Percentiles rank a stretch among this genome's conserved stretches.
These are phyloP conservation scores for Parsonsia alboflavescens DNA, from an alignment of 257 asterid genomes.

Conservation along the genomic window DNA sequence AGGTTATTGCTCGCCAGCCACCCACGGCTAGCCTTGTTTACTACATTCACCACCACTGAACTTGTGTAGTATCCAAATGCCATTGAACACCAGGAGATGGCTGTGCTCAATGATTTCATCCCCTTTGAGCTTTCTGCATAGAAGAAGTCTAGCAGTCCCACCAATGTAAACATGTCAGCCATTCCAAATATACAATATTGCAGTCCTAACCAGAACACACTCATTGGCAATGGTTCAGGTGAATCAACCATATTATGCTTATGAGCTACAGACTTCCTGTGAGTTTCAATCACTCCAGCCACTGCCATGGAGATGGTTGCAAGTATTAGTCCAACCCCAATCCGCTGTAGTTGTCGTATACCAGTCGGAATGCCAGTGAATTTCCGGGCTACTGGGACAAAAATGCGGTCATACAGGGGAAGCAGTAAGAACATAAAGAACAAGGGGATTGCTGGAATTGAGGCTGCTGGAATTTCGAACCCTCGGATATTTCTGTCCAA, in stretches of 20 bases:
- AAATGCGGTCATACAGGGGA: constrained; percentile 52
- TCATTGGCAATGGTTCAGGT: constrained; percentile 43
- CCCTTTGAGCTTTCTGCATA: constrained; percentile 61
- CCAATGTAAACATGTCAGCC: constrained; percentile 71
- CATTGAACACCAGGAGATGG: constrained; percentile 64
- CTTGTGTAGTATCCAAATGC: constrained; percentile 65
- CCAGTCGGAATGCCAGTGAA: constrained; percentile 71
- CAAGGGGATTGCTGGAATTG: constrained; percentile 62
- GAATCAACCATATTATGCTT: constrained; percentile 51
- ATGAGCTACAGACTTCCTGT: constrained; percentile 41
- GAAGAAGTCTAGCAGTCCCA: constrained; percentile 63
- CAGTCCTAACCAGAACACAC: constrained; percentile 64
- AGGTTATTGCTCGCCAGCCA: constrained; percentile 59
- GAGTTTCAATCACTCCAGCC: constrained; percentile 52
- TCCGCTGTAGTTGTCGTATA: constrained; percentile 62
- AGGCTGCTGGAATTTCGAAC: constrained; percentile 61
- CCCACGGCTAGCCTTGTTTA: constrained; percentile 60
- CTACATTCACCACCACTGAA: constrained; percentile 55
- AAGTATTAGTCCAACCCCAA: constrained; percentile 61
- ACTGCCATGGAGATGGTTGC: constrained; percentile 60
- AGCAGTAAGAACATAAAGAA: constrained; percentile 45
- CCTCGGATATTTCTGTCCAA: constrained; percentile 48
- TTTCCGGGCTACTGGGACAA: constrained; percentile 47
- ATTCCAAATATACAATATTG: constrained; percentile 57
- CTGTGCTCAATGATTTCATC: constrained; percentile 62